Percentiles rank a stretch among this genome's conserved stretches.
Conservation (phyloP, 108 stramenopile species). For the Pelagomonas calceolata region DNA sequence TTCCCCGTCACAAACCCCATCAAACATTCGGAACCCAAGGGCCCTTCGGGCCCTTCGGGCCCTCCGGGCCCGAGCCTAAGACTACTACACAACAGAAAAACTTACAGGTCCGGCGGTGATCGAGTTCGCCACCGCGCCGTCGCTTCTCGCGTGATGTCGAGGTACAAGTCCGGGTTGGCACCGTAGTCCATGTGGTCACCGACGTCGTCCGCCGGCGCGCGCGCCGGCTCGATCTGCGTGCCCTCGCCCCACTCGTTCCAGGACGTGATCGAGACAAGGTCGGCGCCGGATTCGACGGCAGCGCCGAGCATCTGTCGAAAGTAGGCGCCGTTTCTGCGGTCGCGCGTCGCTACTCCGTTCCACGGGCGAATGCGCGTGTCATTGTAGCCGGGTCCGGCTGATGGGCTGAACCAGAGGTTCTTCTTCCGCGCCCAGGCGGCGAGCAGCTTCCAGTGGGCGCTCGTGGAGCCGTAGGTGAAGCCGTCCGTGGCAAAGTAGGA, state of each 20-base stretch:
- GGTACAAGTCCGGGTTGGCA: too few relatives aligned
- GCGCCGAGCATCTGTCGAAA: constrained; percentile 2
- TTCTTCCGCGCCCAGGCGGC: background rate
- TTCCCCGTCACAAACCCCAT: too few relatives aligned
- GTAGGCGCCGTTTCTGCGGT: constrained; percentile 5
- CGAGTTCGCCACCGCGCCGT: too few relatives aligned
- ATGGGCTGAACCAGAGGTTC: background rate
- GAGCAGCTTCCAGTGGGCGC: constrained; percentile 1
- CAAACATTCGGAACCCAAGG: too few relatives aligned
- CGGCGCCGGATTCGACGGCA: background rate
- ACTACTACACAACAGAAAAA: too few relatives aligned
- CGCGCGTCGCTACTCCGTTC: background rate
- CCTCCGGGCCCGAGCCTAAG: too few relatives aligned
- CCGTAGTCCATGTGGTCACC: too few relatives aligned
- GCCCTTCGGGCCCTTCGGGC: too few relatives aligned
- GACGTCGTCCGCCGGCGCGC: background rate
- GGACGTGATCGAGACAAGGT: constrained; percentile 4
- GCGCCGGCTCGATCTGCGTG: constrained; percentile 22
- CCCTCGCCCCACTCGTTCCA: constrained; percentile 31
- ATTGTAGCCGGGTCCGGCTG: constrained; percentile 14
- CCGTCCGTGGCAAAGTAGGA: constrained; percentile 19
- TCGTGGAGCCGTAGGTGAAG: constrained; percentile 6
- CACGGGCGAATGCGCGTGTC: constrained; percentile 19
- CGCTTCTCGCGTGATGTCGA: too few relatives aligned
- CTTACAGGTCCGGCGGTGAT: too few relatives aligned